Evolutionary conservation across 2,329 filamentous ascomycete genomes (phyloP).

Genomic region (Fragosphaeria purpurea): DNA sequence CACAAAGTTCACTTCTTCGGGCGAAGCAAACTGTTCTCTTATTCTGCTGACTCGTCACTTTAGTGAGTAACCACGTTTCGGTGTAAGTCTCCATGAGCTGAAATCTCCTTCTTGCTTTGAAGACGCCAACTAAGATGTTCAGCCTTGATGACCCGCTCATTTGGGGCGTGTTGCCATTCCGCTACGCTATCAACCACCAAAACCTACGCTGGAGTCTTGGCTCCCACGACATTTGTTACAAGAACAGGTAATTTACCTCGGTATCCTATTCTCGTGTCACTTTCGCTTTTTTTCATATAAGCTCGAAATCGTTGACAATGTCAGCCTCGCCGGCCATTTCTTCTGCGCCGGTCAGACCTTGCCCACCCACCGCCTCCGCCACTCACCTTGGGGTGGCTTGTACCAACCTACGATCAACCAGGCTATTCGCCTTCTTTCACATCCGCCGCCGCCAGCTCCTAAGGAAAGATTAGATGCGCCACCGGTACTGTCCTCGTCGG

Average conservation of each 20-base stretch:
- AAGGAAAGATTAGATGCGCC: not conserved
- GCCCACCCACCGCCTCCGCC: conserved; percentile 70
- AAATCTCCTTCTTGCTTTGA: no score
- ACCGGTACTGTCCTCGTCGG: not conserved
- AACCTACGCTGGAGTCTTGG: conserved; percentile 84
- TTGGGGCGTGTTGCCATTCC: conserved; percentile 78
- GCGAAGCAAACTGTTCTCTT: no score
- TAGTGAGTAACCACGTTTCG: conserved; percentile 80
- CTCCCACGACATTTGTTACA: conserved; percentile 92
- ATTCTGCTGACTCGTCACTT: no score
- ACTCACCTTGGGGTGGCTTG: conserved; percentile 72
- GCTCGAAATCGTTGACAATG: not conserved
- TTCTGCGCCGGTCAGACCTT: conserved; percentile 85
- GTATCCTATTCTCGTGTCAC: not conserved
- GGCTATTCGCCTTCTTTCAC: conserved; percentile 72
- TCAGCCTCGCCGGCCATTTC: conserved; percentile 61
- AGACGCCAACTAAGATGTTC: conserved; percentile 8
- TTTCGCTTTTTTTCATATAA: not conserved
- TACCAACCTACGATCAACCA: conserved; percentile 85
- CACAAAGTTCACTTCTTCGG: no score
- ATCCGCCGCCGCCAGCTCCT: conserved; percentile 27
- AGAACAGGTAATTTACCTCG: conserved; percentile 56
- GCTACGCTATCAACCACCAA: conserved; percentile 58
- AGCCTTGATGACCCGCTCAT: conserved; percentile 91
- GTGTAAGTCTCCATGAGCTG: conserved; percentile 60